Evolutionary conservation across 495 filamentous ascomycete genomes (phyloP).

Genomic region (Hypomontagnella submonticulosa): DNA sequence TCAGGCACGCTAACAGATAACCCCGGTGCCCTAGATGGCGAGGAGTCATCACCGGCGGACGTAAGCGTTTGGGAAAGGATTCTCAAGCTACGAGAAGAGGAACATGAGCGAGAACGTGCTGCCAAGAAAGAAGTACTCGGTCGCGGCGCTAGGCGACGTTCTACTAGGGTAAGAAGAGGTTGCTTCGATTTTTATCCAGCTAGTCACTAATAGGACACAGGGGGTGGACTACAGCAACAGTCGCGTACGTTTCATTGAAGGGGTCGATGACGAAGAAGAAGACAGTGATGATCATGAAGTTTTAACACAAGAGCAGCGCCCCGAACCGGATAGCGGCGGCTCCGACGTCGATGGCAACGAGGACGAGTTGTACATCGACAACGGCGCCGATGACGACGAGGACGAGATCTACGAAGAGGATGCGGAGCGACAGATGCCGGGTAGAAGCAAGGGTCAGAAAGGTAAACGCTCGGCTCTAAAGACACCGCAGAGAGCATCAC

Average conservation of each 20-base stretch:
- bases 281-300: conserved; percentile 31
- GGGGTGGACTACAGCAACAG: conserved; percentile 47
- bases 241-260: conserved; percentile 50
- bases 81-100: conserved; percentile 80
- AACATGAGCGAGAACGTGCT: conserved; percentile 74
- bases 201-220: conserved; percentile 39
- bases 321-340: conserved; percentile 34
- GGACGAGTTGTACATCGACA: conserved; percentile 43
- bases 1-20: conserved; percentile 54
- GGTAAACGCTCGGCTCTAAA: conserved; percentile 30
- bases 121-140: conserved; percentile 76
- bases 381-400: conserved; percentile 31
- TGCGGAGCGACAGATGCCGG: neutral
- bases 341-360: conserved; percentile 42
- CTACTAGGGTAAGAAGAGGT: conserved; percentile 53
- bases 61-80: conserved; percentile 88
- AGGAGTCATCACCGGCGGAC: conserved; percentile 64
- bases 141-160: conserved; percentile 76
- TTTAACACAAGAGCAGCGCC: conserved; percentile 37
- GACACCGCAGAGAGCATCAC: conserved; percentile 5
- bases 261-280: conserved; percentile 45
- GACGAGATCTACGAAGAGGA: conserved; percentile 27
- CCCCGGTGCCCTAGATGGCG: conserved; percentile 65
- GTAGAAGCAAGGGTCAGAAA: conserved; percentile 31
- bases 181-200: neutral